These are phyloP conservation scores for Cyanodermella asteris DNA, from an alignment of 2,329 filamentous ascomycete genomes.

Conservation along the genomic window DNA sequence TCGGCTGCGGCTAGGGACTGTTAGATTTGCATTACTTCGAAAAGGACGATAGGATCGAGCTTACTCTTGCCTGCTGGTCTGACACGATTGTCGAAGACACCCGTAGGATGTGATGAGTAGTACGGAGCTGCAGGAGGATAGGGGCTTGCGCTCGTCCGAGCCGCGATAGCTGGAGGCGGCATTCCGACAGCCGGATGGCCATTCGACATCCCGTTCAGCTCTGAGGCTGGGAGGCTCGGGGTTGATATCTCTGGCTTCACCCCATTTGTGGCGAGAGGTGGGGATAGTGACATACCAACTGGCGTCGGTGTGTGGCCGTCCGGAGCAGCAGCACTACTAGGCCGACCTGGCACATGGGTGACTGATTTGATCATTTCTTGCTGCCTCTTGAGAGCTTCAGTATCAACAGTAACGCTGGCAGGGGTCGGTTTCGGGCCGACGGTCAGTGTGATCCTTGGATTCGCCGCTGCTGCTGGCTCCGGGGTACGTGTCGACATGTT, in stretches of 20 bases:
- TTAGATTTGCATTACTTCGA: conserved; percentile 3
- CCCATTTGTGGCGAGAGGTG: conserved; percentile 21
- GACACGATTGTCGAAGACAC: conserved; percentile 20
- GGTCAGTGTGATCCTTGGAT: conserved; percentile 47
- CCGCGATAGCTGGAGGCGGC: conserved; percentile 16
- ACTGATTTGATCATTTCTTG: conserved; percentile 28
- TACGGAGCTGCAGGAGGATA: conserved; percentile 15
- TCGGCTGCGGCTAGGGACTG: conserved; percentile 28
- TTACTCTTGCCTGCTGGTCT: conserved; percentile 27
- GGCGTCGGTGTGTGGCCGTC: conserved; percentile 15
- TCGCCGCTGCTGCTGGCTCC: conserved; percentile 23
- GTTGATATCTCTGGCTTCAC: conserved; percentile 17
- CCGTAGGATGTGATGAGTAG: too few relatives aligned
- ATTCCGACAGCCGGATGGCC: too few relatives aligned
- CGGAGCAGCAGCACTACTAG: too few relatives aligned
- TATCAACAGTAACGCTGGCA: conserved; percentile 29
- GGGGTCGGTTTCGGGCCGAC: conserved; percentile 33
- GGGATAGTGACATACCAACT: too few relatives aligned
- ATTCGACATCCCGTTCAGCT: too few relatives aligned
- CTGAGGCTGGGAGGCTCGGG: too few relatives aligned
- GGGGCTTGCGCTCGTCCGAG: conserved; percentile 19
- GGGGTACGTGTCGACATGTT: conserved; percentile 32
- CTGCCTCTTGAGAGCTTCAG: conserved; percentile 30
- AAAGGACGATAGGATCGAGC: conserved; percentile 6
- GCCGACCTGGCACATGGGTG: too few relatives aligned